Percentiles rank a stretch among this genome's conserved stretches.
Evolutionary conservation across 495 filamentous ascomycete species (phyloP).

Genomic region (Collariella sp.): DNA sequence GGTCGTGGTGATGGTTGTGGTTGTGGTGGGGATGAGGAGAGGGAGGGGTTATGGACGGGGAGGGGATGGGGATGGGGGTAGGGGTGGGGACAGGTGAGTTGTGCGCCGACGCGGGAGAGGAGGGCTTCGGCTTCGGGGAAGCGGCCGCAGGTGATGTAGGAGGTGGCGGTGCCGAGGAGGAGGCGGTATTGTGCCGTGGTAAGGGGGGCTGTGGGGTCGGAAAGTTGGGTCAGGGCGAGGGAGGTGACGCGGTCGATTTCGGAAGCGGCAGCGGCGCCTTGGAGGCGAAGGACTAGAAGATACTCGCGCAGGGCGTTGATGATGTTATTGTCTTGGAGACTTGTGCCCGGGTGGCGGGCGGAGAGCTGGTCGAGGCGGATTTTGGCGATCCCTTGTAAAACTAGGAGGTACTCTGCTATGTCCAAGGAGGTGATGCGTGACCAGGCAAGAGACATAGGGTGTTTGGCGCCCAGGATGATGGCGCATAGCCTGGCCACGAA

Average conservation of each 20-base stretch:
- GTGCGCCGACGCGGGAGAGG: background rate
- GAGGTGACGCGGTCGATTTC: conserved; percentile 11
- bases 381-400: conserved; percentile 9
- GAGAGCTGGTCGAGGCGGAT: conserved; percentile 14
- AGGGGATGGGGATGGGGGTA: too few species aligned
- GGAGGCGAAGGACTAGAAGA: conserved; percentile 8
- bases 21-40: too few species aligned
- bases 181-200: conserved; percentile 9
- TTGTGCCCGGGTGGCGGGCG: background rate
- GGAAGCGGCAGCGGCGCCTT: background rate
- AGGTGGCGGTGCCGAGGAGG: conserved; percentile 9
- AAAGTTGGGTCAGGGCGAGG: background rate
- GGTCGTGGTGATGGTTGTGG: too few species aligned
- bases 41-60: too few species aligned
- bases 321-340: conserved; percentile 2
- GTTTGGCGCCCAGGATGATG: conserved; percentile 11
- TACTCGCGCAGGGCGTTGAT: conserved; percentile 12
- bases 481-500: conserved; percentile 15
- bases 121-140: conserved; percentile 7
- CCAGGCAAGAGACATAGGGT: conserved; percentile 16
- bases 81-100: too few species aligned
- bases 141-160: conserved; percentile 5
- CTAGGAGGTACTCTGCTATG: conserved; percentile 2
- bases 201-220: background rate
- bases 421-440: conserved; percentile 6